phyloP scores from a whole-genome alignment of 371 early-diverging fungal genomes.

The Zychaea mexicana region DNA sequence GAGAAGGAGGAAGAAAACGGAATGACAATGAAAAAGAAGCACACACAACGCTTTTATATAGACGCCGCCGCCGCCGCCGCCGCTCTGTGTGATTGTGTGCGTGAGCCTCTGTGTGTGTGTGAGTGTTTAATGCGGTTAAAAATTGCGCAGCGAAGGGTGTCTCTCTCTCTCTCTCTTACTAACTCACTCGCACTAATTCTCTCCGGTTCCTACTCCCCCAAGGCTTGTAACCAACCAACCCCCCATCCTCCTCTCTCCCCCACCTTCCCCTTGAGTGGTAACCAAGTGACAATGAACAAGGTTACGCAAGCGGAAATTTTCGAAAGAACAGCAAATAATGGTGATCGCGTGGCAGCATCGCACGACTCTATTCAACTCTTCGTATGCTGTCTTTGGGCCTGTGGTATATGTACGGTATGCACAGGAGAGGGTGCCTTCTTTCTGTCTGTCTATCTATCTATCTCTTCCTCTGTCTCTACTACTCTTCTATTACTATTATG shows the following conservation, averaged over 20 bases:
- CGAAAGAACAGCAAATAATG: neutral
- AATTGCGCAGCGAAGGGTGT: neutral
- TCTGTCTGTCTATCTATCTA: no score
- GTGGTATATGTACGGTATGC: no score
- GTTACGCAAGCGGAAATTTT: neutral
- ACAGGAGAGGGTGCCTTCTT: no score
- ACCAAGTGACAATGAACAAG: constrained; percentile 1
- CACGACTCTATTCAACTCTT: neutral
- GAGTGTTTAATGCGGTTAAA: neutral
- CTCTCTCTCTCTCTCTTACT: no score
- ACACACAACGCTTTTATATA: neutral
- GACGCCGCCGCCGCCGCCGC: no score
- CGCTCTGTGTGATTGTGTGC: neutral
- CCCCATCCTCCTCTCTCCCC: neutral
- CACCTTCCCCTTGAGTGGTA: neutral
- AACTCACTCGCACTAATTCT: no score
- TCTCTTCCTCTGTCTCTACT: no score
- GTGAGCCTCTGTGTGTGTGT: neutral
- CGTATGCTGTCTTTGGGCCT: no score
- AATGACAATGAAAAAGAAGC: neutral
- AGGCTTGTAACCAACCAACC: no score
- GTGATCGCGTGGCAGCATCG: neutral
- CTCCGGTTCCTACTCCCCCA: no score
- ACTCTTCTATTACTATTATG: no score
- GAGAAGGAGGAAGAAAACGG: neutral